phyloP scores from a whole-genome alignment of 208 protist genomes.

The Leishmania mexicana region DNA sequence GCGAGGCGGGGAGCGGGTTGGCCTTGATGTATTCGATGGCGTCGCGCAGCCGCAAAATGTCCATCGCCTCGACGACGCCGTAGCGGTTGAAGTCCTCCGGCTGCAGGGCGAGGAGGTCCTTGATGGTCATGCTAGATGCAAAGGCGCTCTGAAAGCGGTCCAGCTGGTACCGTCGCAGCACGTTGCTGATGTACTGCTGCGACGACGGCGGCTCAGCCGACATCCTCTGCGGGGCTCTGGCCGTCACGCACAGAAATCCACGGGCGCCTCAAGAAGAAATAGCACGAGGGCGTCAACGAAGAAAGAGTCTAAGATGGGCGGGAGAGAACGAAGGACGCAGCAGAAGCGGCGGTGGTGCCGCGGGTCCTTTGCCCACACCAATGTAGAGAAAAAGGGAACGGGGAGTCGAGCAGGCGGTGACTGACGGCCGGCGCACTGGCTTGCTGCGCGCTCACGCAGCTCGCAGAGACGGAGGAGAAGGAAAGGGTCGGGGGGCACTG shows the following conservation, averaged over 20 bases:
- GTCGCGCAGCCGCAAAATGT: constrained; percentile 41
- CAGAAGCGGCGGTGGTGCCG: not conserved
- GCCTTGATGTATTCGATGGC: constrained; percentile 39
- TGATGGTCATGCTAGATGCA: constrained; percentile 25
- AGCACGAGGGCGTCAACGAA: too few species aligned
- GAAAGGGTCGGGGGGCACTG: not conserved
- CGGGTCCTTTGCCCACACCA: not conserved
- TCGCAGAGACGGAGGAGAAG: not conserved
- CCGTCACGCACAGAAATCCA: too few species aligned
- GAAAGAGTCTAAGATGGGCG: not conserved
- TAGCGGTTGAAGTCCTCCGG: constrained; percentile 38
- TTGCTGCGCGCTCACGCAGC: not conserved
- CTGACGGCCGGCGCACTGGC: not conserved
- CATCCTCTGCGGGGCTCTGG: not conserved
- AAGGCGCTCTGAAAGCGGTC: constrained; percentile 25
- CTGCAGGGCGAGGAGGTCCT: constrained; percentile 31
- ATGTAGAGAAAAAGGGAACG: not conserved
- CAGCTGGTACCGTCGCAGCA: constrained; percentile 31
- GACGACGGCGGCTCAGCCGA: constrained; percentile 2
- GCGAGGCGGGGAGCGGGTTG: constrained; percentile 31
- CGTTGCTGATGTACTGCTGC: constrained; percentile 30
- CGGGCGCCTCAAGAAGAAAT: not conserved
- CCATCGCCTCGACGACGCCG: constrained; percentile 40
- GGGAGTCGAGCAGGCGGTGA: not conserved
- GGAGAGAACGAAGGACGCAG: not conserved